A percentile compares a stretch with the other conserved stretches of the same genome.
Conservation (phyloP, 2,329 filamentous ascomycete genomes). For the Sarocladium kiliense region DNA sequence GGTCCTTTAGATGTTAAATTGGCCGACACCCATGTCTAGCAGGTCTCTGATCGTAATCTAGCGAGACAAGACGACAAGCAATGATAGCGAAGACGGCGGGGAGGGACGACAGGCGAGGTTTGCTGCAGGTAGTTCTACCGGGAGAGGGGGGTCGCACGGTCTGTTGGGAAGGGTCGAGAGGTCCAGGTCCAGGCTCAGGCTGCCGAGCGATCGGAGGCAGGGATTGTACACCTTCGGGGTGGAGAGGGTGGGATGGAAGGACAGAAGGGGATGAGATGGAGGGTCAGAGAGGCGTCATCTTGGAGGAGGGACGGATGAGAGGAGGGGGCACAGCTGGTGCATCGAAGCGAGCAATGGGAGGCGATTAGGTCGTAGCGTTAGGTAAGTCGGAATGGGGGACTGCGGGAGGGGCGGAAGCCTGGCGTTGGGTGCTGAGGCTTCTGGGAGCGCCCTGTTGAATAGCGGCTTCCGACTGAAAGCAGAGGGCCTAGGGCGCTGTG, state of each 20-base stretch:
- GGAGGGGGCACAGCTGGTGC: too few species aligned
- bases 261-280: background rate
- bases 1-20: slow-evolving; percentile 1
- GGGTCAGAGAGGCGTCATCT: background rate
- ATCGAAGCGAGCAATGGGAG: background rate
- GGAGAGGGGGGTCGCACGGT: background rate
- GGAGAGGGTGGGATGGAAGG: background rate
- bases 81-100: background rate
- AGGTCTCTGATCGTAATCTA: background rate
- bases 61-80: background rate
- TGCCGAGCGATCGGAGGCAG: slow-evolving; percentile 8
- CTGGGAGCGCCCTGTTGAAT: too few species aligned
- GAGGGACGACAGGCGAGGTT: background rate
- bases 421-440: too few species aligned
- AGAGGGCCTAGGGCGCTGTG: too few species aligned
- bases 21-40: slow-evolving; percentile 5
- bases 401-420: too few species aligned
- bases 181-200: background rate
- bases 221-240: background rate
- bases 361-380: background rate
- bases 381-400: too few species aligned
- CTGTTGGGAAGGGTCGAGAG: background rate
- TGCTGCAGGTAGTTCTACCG: background rate
- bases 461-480: too few species aligned
- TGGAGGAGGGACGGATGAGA: background rate